Conservation (phyloP, 1,284 basidiomycete species). For the Papiliotrema flavescens region DNA sequence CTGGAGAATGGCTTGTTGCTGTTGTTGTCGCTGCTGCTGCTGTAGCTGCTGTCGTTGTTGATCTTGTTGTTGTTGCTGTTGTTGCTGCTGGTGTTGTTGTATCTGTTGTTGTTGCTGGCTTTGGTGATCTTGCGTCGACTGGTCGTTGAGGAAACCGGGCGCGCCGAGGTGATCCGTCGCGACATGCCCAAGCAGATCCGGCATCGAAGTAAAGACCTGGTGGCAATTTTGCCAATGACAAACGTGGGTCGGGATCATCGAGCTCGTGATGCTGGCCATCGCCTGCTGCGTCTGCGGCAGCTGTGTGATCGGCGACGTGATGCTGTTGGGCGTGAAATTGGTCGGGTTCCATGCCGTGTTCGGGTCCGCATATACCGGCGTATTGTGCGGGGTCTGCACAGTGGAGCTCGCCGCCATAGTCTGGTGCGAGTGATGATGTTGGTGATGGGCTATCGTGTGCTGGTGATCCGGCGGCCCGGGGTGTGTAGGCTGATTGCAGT, state of each 20-base stretch:
- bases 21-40: background rate
- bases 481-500: constrained; percentile 24
- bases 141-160: constrained; percentile 8
- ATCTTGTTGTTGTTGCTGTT: background rate
- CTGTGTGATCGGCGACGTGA: background rate
- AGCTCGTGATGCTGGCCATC: background rate
- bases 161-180: constrained; percentile 51
- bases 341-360: background rate
- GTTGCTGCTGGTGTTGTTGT: background rate
- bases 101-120: background rate
- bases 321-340: background rate
- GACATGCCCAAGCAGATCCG: constrained; percentile 52
- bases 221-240: constrained; percentile 54
- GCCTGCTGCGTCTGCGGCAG: background rate
- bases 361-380: background rate
- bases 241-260: constrained; percentile 23
- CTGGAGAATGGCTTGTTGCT: background rate
- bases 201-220: constrained; percentile 48
- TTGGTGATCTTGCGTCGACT: background rate
- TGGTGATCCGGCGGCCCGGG: background rate
- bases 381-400: background rate
- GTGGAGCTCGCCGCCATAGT: background rate
- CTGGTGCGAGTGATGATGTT: background rate
- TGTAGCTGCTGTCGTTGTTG: background rate
- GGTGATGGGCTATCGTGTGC: background rate